Evolutionary conservation across 441 rosid species (phyloP).

Genomic region (Populus trichocarpa): DNA sequence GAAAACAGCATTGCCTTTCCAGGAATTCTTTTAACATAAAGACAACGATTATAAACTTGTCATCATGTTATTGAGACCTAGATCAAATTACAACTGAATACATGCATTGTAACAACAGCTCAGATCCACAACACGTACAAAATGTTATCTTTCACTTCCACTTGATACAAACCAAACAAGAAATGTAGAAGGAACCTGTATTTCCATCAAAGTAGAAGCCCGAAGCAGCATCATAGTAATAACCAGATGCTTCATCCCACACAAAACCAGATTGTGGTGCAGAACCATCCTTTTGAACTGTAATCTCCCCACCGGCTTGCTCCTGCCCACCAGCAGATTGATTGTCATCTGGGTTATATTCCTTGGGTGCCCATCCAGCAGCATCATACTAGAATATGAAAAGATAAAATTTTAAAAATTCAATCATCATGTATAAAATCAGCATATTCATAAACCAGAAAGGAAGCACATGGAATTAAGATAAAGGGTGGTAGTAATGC

Average conservation of each 20-base stretch:
- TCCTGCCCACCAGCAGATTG: constrained; percentile 47
- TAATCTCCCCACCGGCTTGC: constrained; percentile 29
- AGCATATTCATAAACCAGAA: not conserved
- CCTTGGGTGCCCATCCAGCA: constrained; percentile 98
- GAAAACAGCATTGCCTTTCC: not conserved
- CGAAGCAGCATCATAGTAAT: constrained; percentile 96
- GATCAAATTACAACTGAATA: not conserved
- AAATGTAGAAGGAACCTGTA: constrained; percentile 52
- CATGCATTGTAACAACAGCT: not conserved
- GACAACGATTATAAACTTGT: not conserved
- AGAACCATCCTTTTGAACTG: too few species aligned
- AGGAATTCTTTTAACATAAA: not conserved
- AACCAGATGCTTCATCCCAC: constrained; percentile 25
- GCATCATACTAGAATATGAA: constrained; percentile 65
- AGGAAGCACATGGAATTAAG: not conserved
- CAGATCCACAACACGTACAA: not conserved
- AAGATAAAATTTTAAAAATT: constrained; percentile 14
- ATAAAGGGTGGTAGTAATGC: not conserved
- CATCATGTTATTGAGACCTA: not conserved
- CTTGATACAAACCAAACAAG: constrained; percentile 10
- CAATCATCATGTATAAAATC: not conserved
- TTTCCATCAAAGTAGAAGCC: constrained; percentile 97
- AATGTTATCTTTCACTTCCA: not conserved
- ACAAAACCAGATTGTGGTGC: too few species aligned
- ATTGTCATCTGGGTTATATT: constrained; percentile 79